Evolutionary conservation across 2,329 filamentous ascomycete species (phyloP), one percentile per base, ranked within the genome.

Genomic region (Botrytis aclada): DNA sequence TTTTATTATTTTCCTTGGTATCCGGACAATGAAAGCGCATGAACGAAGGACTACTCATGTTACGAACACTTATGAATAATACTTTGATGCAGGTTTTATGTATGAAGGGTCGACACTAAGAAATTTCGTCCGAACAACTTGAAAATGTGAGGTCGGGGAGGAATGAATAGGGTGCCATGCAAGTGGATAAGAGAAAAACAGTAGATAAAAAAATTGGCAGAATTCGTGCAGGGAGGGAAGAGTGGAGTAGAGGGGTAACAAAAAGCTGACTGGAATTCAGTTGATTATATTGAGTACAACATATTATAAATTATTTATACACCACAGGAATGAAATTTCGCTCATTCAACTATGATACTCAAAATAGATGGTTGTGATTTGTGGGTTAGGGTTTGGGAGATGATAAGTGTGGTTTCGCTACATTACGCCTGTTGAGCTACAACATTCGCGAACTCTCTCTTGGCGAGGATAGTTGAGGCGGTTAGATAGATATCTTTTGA

Each of bases 211-310:
- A 67, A 39, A 29, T 54, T 54, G 45, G 32, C 64, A 54, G 34
- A 67, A 67, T 67, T 39, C 32, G n/a, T 37, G 45, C n/a, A n/a
- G 22, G 45, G 22, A 25, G 29, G 18, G 29, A 41, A 25, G 20
- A 64, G 62, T 64, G 63, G 45, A 39, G 32, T 47, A 39, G 60
- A 62, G 60, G 60, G 34, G 60, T 62, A 62, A 61, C 18, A 39
- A 37, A 37, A 29, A 9, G n/a, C 3, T 29, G 51, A 29, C n/a
- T 51, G n/a, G 1, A 65, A 29, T 65, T 47, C 62, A 32, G 37
- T 32, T 65, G 18, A 37, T 47, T 43, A 65, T 5, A 22, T 25
- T 65, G 62, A n/a, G n/a, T 47, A 47, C 62, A 22, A 65, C 62
- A 47, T 45, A 32, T 65, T 65, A 32, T 65, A 32, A 45, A 45